These are phyloP conservation scores for Medakamo hakoo DNA, from an alignment of 139 green algal genomes.

Conservation along the genomic window DNA sequence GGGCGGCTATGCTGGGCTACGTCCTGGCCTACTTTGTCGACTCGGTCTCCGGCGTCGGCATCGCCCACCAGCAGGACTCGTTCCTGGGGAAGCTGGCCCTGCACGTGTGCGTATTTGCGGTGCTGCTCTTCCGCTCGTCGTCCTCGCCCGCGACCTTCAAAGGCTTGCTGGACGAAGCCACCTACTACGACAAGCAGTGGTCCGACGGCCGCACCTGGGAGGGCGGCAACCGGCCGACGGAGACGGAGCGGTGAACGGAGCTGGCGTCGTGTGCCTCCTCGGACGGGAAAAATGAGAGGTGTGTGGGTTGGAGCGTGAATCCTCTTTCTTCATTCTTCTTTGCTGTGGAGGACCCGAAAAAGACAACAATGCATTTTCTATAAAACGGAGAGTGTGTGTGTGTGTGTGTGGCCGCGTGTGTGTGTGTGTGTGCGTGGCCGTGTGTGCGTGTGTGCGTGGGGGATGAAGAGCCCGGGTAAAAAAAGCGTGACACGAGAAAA, in stretches of 20 bases:
- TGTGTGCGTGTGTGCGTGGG: too few relatives aligned
- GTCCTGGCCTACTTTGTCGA: constrained; percentile 64
- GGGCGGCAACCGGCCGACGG: constrained; percentile 38
- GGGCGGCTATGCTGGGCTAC: constrained; percentile 88
- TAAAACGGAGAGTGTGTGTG: too few relatives aligned
- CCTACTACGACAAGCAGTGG: constrained; percentile 76
- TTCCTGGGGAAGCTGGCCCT: constrained; percentile 84
- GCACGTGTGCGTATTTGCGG: constrained; percentile 61
- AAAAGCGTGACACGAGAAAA: too few relatives aligned
- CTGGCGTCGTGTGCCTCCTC: too few relatives aligned
- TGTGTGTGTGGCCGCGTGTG: too few relatives aligned
- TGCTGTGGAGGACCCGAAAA: too few relatives aligned
- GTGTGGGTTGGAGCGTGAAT: too few relatives aligned
- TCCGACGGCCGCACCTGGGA: constrained; percentile 36
- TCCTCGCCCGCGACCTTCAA: constrained; percentile 59
- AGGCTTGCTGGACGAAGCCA: constrained; percentile 73
- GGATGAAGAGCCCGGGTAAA: too few relatives aligned
- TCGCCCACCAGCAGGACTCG: constrained; percentile 76
- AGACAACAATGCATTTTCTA: too few relatives aligned
- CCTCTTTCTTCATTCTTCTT: neutral
- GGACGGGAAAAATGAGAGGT: too few relatives aligned
- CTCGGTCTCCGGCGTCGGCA: constrained; percentile 50
- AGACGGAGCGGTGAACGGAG: constrained; percentile 35
- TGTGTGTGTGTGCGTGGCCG: too few relatives aligned
- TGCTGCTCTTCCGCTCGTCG: constrained; percentile 50